phyloP scores from a whole-genome alignment of 148 eudicot species.

The Gaultheria prostrata region DNA sequence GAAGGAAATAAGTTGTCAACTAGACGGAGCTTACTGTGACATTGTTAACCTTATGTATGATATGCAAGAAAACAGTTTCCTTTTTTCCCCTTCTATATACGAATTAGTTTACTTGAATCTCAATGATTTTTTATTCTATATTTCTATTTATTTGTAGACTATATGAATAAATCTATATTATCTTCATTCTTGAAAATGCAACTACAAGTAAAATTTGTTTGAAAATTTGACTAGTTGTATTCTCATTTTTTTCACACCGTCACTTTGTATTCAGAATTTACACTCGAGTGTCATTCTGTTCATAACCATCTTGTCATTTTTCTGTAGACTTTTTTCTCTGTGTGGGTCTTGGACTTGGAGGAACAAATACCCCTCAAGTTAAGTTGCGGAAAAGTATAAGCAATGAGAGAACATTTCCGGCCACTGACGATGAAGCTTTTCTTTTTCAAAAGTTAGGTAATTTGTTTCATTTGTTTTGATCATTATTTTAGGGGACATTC shows the following conservation, averaged over 20 bases:
- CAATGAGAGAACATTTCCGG: slow-evolving; percentile 92
- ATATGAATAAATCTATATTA: not conserved
- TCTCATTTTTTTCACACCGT: not conserved
- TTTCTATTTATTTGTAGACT: not conserved
- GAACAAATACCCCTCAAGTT: slow-evolving; percentile 70
- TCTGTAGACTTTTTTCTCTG: slow-evolving; percentile 85
- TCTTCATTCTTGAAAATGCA: not conserved
- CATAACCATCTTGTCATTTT: slow-evolving; percentile 24
- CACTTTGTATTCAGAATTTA: not conserved
- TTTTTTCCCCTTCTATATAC: too few species aligned
- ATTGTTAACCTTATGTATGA: not conserved
- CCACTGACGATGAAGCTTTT: slow-evolving; percentile 57
- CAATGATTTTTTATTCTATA: not conserved
- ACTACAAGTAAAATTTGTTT: not conserved
- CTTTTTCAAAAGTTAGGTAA: slow-evolving; percentile 72
- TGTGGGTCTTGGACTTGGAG: slow-evolving; percentile 88
- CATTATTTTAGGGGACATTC: not conserved
- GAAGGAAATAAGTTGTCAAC: not conserved
- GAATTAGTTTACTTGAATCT: not conserved
- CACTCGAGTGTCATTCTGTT: not conserved
- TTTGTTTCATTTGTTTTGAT: not conserved
- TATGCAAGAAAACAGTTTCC: not conserved
- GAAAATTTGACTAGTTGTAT: not conserved
- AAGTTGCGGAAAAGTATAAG: slow-evolving; percentile 83
- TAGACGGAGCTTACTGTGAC: not conserved